phyloP scores from a whole-genome alignment of 768 basidiomycete genomes.

The Macrolepiota dolichaula region DNA sequence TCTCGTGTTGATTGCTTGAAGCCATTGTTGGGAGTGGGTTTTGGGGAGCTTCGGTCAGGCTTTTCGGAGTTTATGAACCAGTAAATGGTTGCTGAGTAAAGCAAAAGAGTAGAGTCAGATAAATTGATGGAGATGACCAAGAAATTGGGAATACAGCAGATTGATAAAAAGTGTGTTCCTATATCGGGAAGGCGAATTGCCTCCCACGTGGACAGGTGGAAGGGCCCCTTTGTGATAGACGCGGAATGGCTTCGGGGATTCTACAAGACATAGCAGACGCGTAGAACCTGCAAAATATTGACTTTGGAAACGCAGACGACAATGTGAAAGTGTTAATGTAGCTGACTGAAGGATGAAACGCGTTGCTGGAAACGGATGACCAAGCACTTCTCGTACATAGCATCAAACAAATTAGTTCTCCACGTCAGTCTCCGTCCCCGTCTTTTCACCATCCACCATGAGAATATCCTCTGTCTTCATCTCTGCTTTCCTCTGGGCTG shows the following conservation, averaged over 20 bases:
- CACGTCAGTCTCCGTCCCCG: slow-evolving; percentile 27
- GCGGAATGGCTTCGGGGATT: not conserved
- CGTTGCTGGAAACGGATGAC: slow-evolving; percentile 19
- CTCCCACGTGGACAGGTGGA: slow-evolving; percentile 10
- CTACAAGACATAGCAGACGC: not conserved
- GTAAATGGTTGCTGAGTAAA: slow-evolving; percentile 14
- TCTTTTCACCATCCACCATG: slow-evolving; percentile 40
- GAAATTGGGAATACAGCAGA: not conserved
- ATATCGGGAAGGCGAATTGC: slow-evolving; percentile 22
- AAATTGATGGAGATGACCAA: slow-evolving; percentile 6
- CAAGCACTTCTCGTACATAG: slow-evolving; percentile 22
- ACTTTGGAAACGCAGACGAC: slow-evolving; percentile 12
- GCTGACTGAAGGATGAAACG: not conserved
- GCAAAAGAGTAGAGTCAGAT: not conserved
- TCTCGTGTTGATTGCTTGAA: slow-evolving; percentile 27
- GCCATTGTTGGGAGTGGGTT: slow-evolving; percentile 24
- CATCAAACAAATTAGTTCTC: slow-evolving; percentile 16
- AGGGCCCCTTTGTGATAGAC: not conserved
- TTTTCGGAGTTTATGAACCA: not conserved
- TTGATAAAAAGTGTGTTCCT: slow-evolving; percentile 23
- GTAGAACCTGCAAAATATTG: not conserved
- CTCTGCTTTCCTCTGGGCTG: slow-evolving; percentile 50
- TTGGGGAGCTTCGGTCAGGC: not conserved
- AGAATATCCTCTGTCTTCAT: slow-evolving; percentile 53
- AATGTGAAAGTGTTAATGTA: slow-evolving; percentile 8